These are phyloP conservation scores for Hymenoscyphus linearis DNA, from an alignment of 2,329 filamentous ascomycete genomes.

Conservation along the genomic window DNA sequence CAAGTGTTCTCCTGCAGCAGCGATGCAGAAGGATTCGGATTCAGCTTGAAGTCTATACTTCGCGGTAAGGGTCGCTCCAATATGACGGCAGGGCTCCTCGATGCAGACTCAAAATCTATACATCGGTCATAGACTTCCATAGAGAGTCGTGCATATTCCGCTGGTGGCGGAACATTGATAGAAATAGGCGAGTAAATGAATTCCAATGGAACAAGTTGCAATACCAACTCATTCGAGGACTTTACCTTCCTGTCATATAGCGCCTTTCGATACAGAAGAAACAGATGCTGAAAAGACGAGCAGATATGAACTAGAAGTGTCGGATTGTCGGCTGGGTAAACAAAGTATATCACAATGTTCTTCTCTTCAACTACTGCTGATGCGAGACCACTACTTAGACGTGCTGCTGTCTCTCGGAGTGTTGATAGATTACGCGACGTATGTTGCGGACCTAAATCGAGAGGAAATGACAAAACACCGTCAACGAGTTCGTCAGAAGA, in stretches of 20 bases:
- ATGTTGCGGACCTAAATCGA: conserved; percentile 36
- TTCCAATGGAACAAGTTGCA: conserved; percentile 69
- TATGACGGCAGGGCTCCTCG: conserved; percentile 65
- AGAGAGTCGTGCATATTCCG: conserved; percentile 57
- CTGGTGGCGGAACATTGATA: conserved; percentile 56
- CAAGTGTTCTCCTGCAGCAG: conserved; percentile 73
- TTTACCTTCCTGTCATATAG: conserved; percentile 44
- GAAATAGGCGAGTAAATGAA: conserved; percentile 59
- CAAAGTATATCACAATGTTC: conserved; percentile 71
- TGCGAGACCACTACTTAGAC: conserved; percentile 29
- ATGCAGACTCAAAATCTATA: conserved; percentile 48
- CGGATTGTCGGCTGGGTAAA: conserved; percentile 61
- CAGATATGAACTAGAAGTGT: conserved; percentile 65
- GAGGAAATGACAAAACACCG: conserved; percentile 26
- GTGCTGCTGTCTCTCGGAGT: conserved; percentile 28
- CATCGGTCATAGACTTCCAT: conserved; percentile 77
- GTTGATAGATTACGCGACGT: conserved; percentile 21
- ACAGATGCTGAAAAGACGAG: conserved; percentile 66
- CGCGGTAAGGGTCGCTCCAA: conserved; percentile 67
- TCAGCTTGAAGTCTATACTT: conserved; percentile 70
- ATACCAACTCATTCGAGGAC: conserved; percentile 59
- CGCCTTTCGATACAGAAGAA: conserved; percentile 54
- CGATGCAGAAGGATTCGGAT: conserved; percentile 61
- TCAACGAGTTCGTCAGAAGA: conserved; percentile 34
- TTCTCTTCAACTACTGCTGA: conserved; percentile 34